Base-by-base conservation (phyloP, 148 eudicot species). In the Suaeda aralocaspica region DNA sequence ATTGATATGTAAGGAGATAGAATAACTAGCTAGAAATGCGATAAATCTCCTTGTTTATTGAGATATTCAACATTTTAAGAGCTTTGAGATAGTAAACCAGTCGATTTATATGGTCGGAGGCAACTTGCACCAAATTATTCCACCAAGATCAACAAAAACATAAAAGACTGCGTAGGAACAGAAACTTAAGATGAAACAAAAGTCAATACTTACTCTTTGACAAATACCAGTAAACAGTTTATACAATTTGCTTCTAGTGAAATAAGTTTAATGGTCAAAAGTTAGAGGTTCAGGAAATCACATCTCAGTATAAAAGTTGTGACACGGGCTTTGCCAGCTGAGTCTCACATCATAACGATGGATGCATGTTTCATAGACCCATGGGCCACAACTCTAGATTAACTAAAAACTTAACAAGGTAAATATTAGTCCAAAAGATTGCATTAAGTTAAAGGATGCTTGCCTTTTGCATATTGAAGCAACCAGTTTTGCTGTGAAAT, bases 381-480 rank as follows among this genome's bases (percentile, higher is more conserved):
- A 36, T 1, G 56, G n/a, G n/a, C n/a, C n/a, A n/a, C n/a, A n/a
- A 19, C 63, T 59, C 61, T 57, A 57, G 69, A 16, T 21, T 46
- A 62, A 36, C 22, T 53, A 5, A 64, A 72, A 28, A 49, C 58
- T 22, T 30, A 44, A 57, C 13, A 11, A 26, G 26, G n/a, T 29
- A 42, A 0, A 6, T 18, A 9, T 18, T 45, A 26, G 12, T 49
- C 48, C 16, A 18, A 0, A 55, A 28, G 24, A 68, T n/a, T 33
- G 53, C 48, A 42, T 26, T 29, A 55, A 55, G 57, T 53, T 24
- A 9, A 10, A 56, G 36, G 34, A 34, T 39, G 21, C 79, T 76
- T 70, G 75, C 94, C 89, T 86, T 83, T 83, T 86, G 82, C 94
- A 89, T 74, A 89, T 86, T 57, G 85, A 86, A 68, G 94, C 89